Evolutionary conservation across 1,284 basidiomycete genomes (phyloP), one percentile per base, ranked within the genome.

Genomic region (Sphaerobolus stellatus): DNA sequence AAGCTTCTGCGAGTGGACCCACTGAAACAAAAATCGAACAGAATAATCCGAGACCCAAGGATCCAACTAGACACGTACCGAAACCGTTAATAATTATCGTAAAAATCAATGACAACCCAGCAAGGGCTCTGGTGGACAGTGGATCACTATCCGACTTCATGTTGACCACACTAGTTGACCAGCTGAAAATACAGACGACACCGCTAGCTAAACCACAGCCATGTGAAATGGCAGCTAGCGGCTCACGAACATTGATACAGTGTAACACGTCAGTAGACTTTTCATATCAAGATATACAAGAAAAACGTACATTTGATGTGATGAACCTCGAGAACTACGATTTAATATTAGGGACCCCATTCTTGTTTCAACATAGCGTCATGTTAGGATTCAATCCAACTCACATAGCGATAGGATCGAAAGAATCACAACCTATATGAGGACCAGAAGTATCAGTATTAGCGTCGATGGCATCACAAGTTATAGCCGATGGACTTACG

Each of bases 291-390:
- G 43, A 36, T 13, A 45, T 57, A 4, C 25, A 52, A 16, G 51
- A 57, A 5, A 28, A 59, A 14, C 28, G 52, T 0, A 66, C 68
- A 38, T 61, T 70, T 20, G 68, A 72, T 46, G 54, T 71, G 1
- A 63, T 63, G 0, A 70, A 72, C 53, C 24, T 71, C 1, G 69
- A 70, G 44, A 51, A 60, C 1, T 71, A 71, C 50, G 67, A 72
- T 44, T 45, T 60, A 0, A 61, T 73, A 1, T 52, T 72, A 1
- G 70, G 70, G 2, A 66, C 66, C 0, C 63, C 64, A 5, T 71
- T 68, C 58, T 60, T 70, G 50, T 29, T 45, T 5, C 36, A 59
- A 36, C 51, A 65, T 44, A 56, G 60, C 2, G 59, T 69, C 1
- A 20, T 58, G 1, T 45, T 72, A 0, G 66, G 69, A 51, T 68